A percentile compares a stretch with the other conserved stretches of the same genome.
Evolutionary conservation across 176 grass and related monocot genomes (phyloP).

Genomic region (Musa acuminata): DNA sequence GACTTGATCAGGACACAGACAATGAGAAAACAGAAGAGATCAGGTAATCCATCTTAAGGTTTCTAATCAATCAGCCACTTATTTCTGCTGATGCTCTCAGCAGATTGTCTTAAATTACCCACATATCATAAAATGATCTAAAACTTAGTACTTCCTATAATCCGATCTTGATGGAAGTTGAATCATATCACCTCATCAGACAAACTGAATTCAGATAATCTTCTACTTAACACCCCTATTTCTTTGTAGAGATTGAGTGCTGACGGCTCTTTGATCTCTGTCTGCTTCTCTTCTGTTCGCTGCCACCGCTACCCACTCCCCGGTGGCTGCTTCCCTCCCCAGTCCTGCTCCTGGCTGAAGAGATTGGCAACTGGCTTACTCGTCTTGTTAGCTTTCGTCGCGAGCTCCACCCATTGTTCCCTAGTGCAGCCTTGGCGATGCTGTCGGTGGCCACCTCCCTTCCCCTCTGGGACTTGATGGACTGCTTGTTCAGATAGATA

Average conservation of each 20-base stretch:
- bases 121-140: too few relatives aligned
- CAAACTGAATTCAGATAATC: too few relatives aligned
- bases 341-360: background rate
- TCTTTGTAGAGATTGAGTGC: background rate
- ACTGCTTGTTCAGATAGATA: conserved; percentile 65
- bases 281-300: background rate
- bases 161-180: too few relatives aligned
- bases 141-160: too few relatives aligned
- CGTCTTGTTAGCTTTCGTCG: conserved; percentile 32
- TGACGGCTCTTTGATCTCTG: background rate
- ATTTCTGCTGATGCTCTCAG: too few relatives aligned
- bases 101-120: too few relatives aligned
- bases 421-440: conserved; percentile 65
- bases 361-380: conserved; percentile 19
- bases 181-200: too few relatives aligned
- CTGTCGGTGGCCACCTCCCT: conserved; percentile 47
- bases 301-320: background rate
- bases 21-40: too few relatives aligned
- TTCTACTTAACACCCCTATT: background rate
- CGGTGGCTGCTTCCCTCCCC: conserved; percentile 7
- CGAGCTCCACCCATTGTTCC: conserved; percentile 28
- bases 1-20: too few relatives aligned
- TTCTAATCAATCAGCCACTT: too few relatives aligned
- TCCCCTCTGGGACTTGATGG: conserved; percentile 50
- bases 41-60: too few relatives aligned